These are phyloP conservation scores for Cercospora berteroae DNA, from an alignment of 2,329 filamentous ascomycete genomes.

Conservation along the genomic window DNA sequence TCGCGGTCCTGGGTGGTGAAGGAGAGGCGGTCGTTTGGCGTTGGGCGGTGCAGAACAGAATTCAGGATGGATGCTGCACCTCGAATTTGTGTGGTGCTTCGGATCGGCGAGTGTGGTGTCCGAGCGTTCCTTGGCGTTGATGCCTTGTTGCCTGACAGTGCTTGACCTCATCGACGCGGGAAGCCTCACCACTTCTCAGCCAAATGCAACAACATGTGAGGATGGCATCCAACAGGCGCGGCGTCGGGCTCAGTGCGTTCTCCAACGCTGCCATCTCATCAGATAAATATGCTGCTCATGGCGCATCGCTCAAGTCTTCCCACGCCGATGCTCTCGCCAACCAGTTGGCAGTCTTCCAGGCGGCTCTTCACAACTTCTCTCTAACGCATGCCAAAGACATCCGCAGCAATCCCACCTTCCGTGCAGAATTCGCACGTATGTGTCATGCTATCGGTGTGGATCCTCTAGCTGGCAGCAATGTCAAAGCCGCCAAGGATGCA, in stretches of 20 bases:
- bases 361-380: conserved; percentile 90
- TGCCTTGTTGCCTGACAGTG: conserved; percentile 7
- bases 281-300: conserved; percentile 87
- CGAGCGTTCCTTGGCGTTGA: conserved; percentile 10
- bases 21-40: conserved; percentile 35
- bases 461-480: conserved; percentile 64
- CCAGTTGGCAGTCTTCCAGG: conserved; percentile 94
- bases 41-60: conserved; percentile 35
- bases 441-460: conserved; percentile 96
- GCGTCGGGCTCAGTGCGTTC: conserved; percentile 87
- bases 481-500: conserved; percentile 38
- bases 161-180: background rate
- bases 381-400: conserved; percentile 94
- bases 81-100: conserved; percentile 20
- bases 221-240: conserved; percentile 62
- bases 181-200: background rate
- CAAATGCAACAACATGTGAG: conserved; percentile 8
- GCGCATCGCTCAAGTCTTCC: conserved; percentile 76
- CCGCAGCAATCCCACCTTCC: conserved; percentile 89
- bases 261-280: conserved; percentile 79
- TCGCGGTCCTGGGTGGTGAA: conserved; percentile 26
- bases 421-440: conserved; percentile 97
- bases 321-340: conserved; percentile 85
- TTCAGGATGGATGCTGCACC: conserved; percentile 17
- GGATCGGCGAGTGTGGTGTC: conserved; percentile 6